These are phyloP conservation scores for Lipomyces spencermartinsiae DNA, from an alignment of 805 yeast genomes.

Conservation along the genomic window DNA sequence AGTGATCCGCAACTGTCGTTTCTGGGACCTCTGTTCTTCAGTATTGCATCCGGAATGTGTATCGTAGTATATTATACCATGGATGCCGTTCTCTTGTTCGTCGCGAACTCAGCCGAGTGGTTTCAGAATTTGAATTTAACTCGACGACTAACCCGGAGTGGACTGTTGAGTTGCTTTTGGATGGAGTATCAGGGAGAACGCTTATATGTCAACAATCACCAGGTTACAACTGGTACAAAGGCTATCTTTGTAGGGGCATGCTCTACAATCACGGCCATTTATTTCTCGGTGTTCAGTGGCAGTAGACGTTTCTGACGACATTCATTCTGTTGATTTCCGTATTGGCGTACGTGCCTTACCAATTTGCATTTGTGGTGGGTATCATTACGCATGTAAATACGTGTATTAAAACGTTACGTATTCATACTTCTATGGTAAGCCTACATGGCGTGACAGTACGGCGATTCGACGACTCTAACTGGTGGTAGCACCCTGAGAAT, in stretches of 20 bases:
- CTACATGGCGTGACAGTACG: not conserved
- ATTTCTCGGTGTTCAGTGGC: slow-evolving; percentile 17
- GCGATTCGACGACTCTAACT: not conserved
- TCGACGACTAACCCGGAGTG: not conserved
- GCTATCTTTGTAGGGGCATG: slow-evolving; percentile 8
- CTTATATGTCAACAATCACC: not conserved
- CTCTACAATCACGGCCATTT: slow-evolving; percentile 4
- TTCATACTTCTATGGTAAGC: slow-evolving; percentile 21
- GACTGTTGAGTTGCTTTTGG: not conserved
- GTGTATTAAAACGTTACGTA: slow-evolving; percentile 46
- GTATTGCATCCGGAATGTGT: slow-evolving; percentile 54
- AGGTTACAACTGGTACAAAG: not conserved
- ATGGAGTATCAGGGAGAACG: not conserved
- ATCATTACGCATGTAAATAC: slow-evolving; percentile 64
- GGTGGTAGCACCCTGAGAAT: not conserved
- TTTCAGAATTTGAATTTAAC: slow-evolving; percentile 10
- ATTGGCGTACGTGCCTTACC: slow-evolving; percentile 76
- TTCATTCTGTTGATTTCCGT: slow-evolving; percentile 53
- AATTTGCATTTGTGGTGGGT: slow-evolving; percentile 71
- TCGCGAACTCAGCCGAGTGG: slow-evolving; percentile 19
- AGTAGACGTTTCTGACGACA: slow-evolving; percentile 33
- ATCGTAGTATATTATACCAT: slow-evolving; percentile 40
- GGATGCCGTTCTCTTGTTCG: slow-evolving; percentile 2
- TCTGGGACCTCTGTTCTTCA: slow-evolving; percentile 64
- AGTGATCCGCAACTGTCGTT: slow-evolving; percentile 62